Base-by-base conservation (phyloP, 2,329 filamentous ascomycete species). In the Fusarium neocosmosporiellum region DNA sequence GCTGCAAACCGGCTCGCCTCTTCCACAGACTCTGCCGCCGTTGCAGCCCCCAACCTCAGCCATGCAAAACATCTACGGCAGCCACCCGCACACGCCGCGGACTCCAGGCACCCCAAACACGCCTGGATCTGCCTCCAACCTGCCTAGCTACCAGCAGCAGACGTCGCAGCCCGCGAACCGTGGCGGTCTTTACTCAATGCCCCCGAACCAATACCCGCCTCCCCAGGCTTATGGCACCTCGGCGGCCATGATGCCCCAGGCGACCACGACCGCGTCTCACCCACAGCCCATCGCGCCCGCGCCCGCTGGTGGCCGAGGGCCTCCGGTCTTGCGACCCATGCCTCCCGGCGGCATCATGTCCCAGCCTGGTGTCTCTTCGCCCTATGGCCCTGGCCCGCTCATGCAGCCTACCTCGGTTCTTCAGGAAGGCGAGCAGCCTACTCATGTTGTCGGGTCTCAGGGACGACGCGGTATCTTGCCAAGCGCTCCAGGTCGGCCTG, bases 361-460 rank as follows among this genome's bases (percentile, higher is more conserved):
- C 29, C 88, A 90, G 80, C 84, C 85, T 10, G 87, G 87, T 39
- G 85, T 91, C 77, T 83, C 83, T 20, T 89, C 88, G 37, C 89
- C 91, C 8, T 93, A 92, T 77, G 89, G 87, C 61, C 88, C 88
- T 70, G 84, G 84, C 82, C 84, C 86, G 8, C 82, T 89, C 75
- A 89, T 91, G 87, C 84, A 86, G 63, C 88, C 86, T 79, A 86
- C 85, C 75, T 84, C 85, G 75, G 88, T 89, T 76, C 81, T 88
- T 67, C 86, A 85, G 67, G 89, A 89, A 55, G 84, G 82, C 36
- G 90, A 92, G 14, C 90, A 91, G 77, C 94, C 93, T 18, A 96
- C 94, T 34, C 96, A 98, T 80, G 96, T 98, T 57, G 96, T 98
- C 63, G 96, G 96, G 62, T 97, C 95, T 29, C 96, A 98, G 84